Evolutionary conservation across 176 grass and related monocot genomes (phyloP).

Genomic region (Musa troglodytarum): DNA sequence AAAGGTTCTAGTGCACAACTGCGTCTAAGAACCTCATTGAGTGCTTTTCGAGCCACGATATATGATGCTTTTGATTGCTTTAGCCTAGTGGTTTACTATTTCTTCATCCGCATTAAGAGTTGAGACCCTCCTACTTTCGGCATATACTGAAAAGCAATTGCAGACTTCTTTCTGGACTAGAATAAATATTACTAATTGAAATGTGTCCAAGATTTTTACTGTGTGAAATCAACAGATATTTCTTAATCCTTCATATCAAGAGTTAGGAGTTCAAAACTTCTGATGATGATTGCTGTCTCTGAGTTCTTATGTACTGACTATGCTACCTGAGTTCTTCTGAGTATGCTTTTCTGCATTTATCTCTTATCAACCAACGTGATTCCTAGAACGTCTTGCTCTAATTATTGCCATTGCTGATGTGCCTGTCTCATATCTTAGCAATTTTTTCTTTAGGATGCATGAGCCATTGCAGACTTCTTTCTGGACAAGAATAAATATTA

Average conservation of each 20-base stretch:
- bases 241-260: too few relatives aligned
- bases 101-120: not conserved
- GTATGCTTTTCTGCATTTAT: not conserved
- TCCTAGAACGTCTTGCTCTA: too few relatives aligned
- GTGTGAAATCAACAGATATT: too few relatives aligned
- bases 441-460: not conserved
- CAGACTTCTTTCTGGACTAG: not conserved
- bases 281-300: not conserved
- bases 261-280: not conserved
- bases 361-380: not conserved
- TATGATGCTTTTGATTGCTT: not conserved
- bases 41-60: not conserved
- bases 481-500: not conserved
- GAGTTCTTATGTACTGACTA: not conserved
- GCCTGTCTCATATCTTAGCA: not conserved
- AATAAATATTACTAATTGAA: not conserved
- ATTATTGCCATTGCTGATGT: too few relatives aligned
- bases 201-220: not conserved
- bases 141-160: not conserved
- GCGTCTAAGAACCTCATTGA: not conserved
- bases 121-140: not conserved
- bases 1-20: conserved; percentile 51
- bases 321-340: not conserved
- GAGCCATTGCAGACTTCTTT: not conserved
- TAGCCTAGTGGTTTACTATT: not conserved